Percentiles rank a stretch among this genome's conserved stretches.
These are phyloP conservation scores for Blastobotrys aristatus DNA, from an alignment of 1,139 yeast species.

Conservation along the genomic window DNA sequence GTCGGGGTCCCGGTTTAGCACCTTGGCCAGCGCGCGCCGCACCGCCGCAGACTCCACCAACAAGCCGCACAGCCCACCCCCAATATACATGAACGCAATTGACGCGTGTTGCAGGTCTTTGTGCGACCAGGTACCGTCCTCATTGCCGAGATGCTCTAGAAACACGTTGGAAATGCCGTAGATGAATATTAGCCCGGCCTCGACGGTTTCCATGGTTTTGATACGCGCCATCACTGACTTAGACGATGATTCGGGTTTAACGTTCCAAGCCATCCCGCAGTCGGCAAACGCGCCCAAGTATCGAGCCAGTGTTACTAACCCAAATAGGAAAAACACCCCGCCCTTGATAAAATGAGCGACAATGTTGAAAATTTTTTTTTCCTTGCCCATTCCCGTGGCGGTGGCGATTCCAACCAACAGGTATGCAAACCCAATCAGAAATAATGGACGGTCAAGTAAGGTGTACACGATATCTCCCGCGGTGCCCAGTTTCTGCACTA, in stretches of 20 bases:
- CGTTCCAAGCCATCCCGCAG: constrained; percentile 92
- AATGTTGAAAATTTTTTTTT: constrained; percentile 62
- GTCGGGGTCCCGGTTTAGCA: constrained; percentile 12
- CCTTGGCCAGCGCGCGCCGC: constrained; percentile 18
- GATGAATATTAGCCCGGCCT: constrained; percentile 69
- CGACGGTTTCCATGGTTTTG: constrained; percentile 74
- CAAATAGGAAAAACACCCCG: constrained; percentile 75
- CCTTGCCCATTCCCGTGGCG: constrained; percentile 65
- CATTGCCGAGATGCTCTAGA: constrained; percentile 75
- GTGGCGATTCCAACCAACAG: constrained; percentile 74
- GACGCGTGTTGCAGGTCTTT: constrained; percentile 94
- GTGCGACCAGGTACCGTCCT: constrained; percentile 75
- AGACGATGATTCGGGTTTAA: constrained; percentile 17
- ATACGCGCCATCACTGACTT: constrained; percentile 11
- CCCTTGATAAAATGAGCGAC: constrained; percentile 97
- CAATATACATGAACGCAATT: constrained; percentile 90
- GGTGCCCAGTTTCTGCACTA: constrained; percentile 39
- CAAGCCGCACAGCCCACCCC: constrained; percentile 89
- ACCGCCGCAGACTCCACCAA: constrained; percentile 60
- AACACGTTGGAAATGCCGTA: constrained; percentile 88
- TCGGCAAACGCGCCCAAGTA: constrained; percentile 75
- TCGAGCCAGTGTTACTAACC: constrained; percentile 71
- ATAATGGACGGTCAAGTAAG: constrained; percentile 59
- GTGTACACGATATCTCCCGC: constrained; percentile 42
- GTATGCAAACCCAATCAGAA: constrained; percentile 56